phyloP scores from a whole-genome alignment of 306 rosid genomes.

The Prunus mongolica region DNA sequence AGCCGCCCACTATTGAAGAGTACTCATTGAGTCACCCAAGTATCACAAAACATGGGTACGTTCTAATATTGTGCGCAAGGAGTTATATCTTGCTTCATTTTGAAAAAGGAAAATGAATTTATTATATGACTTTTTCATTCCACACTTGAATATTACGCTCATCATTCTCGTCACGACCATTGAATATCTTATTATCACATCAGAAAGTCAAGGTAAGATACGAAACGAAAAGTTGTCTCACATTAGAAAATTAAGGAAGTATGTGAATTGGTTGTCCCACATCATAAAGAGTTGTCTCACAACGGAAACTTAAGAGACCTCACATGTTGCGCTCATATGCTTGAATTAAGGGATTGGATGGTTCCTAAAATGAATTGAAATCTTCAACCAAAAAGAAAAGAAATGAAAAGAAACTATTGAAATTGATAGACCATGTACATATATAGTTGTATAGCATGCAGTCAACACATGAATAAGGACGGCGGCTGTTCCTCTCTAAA shows the following conservation, averaged over 20 bases:
- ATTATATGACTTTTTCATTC: too few relatives aligned
- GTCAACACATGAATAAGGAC: neutral
- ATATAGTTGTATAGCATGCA: neutral
- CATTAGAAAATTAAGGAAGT: rapidly evolving
- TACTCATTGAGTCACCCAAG: neutral
- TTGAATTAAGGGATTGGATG: too few relatives aligned
- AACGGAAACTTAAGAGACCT: too few relatives aligned
- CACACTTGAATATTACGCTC: too few relatives aligned
- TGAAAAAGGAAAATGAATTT: too few relatives aligned
- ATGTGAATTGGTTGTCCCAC: too few relatives aligned
- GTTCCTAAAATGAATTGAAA: neutral
- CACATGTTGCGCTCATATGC: too few relatives aligned
- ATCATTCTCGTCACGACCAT: too few relatives aligned
- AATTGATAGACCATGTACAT: neutral
- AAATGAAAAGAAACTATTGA: neutral
- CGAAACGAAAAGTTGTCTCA: too few relatives aligned
- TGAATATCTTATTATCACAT: too few relatives aligned
- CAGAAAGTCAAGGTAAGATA: rapidly evolving
- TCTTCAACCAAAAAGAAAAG: neutral
- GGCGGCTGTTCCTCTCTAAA: neutral
- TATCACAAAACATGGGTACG: neutral
- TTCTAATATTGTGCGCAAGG: neutral
- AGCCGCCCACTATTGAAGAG: neutral
- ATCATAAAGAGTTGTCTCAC: too few relatives aligned
- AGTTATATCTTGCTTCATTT: too few relatives aligned